A percentile compares a stretch with the other conserved stretches of the same genome.
Evolutionary conservation across 1,284 basidiomycete genomes (phyloP).

Genomic region (Caloboletus inedulis): DNA sequence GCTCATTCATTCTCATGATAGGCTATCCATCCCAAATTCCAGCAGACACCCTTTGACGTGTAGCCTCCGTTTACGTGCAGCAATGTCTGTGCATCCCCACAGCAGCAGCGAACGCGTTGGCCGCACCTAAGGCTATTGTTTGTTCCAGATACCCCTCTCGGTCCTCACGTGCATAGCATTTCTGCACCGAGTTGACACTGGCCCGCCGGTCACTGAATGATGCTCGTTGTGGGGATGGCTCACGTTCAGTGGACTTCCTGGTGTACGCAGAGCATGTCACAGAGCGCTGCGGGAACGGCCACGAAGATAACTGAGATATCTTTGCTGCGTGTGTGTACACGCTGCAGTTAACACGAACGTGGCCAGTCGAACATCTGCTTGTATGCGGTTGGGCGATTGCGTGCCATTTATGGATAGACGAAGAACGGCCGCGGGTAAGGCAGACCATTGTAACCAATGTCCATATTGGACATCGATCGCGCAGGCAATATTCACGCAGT

Average conservation of each 20-base stretch:
- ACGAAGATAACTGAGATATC: background rate
- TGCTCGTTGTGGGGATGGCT: background rate
- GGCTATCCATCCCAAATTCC: background rate
- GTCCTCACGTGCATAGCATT: slow-evolving; percentile 4
- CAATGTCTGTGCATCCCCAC: background rate
- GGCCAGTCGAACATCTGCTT: background rate
- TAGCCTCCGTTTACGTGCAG: background rate
- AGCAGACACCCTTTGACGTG: background rate
- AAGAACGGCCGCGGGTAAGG: background rate
- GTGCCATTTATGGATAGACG: background rate
- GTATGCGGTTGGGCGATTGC: background rate
- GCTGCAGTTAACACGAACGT: background rate
- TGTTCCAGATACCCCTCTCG: background rate
- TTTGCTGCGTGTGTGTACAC: background rate
- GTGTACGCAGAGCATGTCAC: background rate
- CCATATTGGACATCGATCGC: background rate
- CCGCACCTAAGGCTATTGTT: too few relatives aligned
- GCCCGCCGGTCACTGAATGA: background rate
- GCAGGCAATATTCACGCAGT: background rate
- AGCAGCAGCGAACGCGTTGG: background rate
- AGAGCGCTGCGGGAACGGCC: background rate
- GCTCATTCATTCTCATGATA: background rate
- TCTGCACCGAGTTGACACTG: slow-evolving; percentile 1
- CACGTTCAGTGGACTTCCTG: background rate
- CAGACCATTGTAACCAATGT: background rate